A percentile compares a stretch with the other conserved stretches of the same genome.
phyloP scores from a whole-genome alignment of 371 early-diverging fungal genomes.

The Batkoa obscura region DNA sequence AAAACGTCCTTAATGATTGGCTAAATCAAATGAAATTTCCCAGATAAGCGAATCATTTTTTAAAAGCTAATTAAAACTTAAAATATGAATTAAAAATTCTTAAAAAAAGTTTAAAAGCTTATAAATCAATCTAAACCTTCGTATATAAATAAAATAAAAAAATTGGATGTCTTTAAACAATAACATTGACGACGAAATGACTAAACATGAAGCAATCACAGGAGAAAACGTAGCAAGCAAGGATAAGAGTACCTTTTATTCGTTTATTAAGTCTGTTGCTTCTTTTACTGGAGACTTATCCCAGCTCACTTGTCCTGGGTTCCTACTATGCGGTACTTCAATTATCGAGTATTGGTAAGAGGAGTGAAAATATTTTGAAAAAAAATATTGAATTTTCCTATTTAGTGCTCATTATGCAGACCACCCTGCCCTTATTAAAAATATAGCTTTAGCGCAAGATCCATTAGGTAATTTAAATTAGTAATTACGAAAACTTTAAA shows the following conservation, averaged over 20 bases:
- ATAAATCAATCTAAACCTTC: too few relatives aligned
- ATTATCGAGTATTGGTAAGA: conserved; percentile 60
- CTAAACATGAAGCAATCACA: background rate
- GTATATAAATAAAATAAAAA: too few relatives aligned
- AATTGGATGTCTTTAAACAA: background rate
- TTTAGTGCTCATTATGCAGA: conserved; percentile 49
- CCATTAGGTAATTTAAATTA: conserved; percentile 21
- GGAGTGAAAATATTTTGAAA: background rate
- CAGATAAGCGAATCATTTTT: too few relatives aligned
- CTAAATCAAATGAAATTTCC: too few relatives aligned
- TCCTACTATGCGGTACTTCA: conserved; percentile 49
- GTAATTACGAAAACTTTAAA: too few relatives aligned
- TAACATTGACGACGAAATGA: background rate
- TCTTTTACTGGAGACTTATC: conserved; percentile 67
- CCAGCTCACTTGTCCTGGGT: conserved; percentile 55
- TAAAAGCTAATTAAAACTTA: too few relatives aligned
- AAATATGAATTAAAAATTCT: too few relatives aligned
- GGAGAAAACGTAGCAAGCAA: conserved; percentile 26
- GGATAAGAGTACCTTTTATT: conserved; percentile 44
- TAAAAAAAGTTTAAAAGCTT: too few relatives aligned
- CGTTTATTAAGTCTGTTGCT: conserved; percentile 46
- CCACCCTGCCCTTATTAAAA: conserved; percentile 43
- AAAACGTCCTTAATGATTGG: too few relatives aligned
- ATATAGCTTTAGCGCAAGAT: conserved; percentile 29
- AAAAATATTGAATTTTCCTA: background rate